Evolutionary conservation across 192 early-diverging fungal genomes (phyloP).

Genomic region (Backusella liffmaniae): DNA sequence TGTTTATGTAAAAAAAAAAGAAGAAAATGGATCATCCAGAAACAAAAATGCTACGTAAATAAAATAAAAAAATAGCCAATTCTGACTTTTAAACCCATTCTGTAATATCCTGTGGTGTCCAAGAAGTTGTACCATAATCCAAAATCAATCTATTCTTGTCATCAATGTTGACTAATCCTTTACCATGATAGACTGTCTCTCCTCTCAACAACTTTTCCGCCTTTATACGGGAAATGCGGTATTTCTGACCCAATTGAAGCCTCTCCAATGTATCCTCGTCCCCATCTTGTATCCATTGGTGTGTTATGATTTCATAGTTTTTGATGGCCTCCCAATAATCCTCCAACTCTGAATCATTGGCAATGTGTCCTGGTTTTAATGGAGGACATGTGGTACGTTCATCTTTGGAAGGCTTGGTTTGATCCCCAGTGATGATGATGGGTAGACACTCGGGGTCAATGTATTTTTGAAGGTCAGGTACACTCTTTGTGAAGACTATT

Average conservation of each 20-base stretch:
- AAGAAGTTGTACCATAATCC: slow-evolving; percentile 1
- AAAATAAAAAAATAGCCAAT: background rate
- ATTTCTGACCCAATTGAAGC: slow-evolving; percentile 13
- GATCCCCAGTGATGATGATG: slow-evolving; percentile 53
- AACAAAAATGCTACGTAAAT: background rate
- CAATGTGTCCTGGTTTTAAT: background rate
- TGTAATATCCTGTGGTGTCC: slow-evolving; percentile 13
- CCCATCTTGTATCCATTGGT: slow-evolving; percentile 5
- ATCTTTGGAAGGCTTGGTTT: background rate
- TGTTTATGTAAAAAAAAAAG: background rate
- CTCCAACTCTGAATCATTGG: background rate
- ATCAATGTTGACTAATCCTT: slow-evolving; percentile 3
- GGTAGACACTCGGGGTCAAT: slow-evolving; percentile 64
- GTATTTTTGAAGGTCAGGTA: slow-evolving; percentile 60
- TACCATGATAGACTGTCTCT: slow-evolving; percentile 12
- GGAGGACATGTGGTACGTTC: background rate
- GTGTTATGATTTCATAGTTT: background rate
- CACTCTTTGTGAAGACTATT: slow-evolving; percentile 68
- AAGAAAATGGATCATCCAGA: background rate
- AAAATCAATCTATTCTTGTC: background rate
- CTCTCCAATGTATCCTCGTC: background rate
- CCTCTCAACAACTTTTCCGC: slow-evolving; percentile 17
- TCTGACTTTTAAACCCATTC: slow-evolving; percentile 16
- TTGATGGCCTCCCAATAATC: background rate
- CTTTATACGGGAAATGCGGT: slow-evolving; percentile 23